Base-by-base conservation (phyloP, 257 asterid species). In the Cinchona pubescens region DNA sequence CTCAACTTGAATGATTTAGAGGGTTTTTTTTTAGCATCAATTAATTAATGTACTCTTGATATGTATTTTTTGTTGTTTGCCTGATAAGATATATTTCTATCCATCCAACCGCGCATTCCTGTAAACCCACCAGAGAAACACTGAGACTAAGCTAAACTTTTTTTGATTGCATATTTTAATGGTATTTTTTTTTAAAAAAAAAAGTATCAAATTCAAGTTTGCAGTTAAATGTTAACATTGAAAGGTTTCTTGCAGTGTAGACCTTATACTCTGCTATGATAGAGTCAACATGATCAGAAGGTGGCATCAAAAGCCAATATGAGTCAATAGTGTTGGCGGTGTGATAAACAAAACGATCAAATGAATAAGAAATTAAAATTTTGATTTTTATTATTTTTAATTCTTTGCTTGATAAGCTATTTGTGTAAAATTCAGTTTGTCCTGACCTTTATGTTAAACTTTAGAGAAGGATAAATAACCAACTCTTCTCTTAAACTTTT, bases 1-100 rank as follows among this genome's bases (percentile, higher is more conserved):
- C 93, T 37, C 98, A 95, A 79, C 96, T 95, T 35, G 99, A 91
- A 13, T 85, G 48, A 59, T 89, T n/a, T n/a, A 83, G 86, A 78
- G 72, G 43, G 76, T 45, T 49, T 67, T 62, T n/a, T 46, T 73
- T 43, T 78, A 67, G 71, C 35, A 66, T 37, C 18, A 67, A 25
- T 40, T 66, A n/a, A 38, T 67, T 78, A 79, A 56, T 65, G 73
- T 63, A 55, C 61, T 63, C 76, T 79, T 69, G 80, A 65, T 83
- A 83, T 74, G 78, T 72, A 75, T 83, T 91, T 83, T 91, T 85
- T 86, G 77, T 78, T 80, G 85, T 84, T 79, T 71, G 53, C 71
- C 77, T n/a, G n/a, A 56, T 42, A 84, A 66, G 79, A 40, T 4
- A 71, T 67, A 30, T n/a, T n/a, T n/a, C n/a, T n/a, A n/a, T 62